Evolutionary conservation across 2,329 filamentous ascomycete species (phyloP), one percentile per base, ranked within the genome.

Genomic region (Sodiomyces alkalinus): DNA sequence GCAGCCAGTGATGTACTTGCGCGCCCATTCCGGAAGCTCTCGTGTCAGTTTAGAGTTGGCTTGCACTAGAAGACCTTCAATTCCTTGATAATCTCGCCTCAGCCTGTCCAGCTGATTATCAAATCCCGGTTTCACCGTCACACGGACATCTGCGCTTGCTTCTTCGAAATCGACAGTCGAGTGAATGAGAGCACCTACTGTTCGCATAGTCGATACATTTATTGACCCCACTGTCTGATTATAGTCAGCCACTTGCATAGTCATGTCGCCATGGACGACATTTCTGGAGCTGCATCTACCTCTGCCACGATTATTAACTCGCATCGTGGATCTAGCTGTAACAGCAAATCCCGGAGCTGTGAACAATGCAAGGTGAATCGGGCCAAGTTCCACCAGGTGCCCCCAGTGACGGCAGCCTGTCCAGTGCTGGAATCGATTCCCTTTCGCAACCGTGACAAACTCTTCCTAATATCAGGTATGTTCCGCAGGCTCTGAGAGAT

Each of bases 81-180:
- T 68, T 0, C 80, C 80, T 39, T 81, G 73, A 37, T 92, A 92
- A 2, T 62, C 71, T 34, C 71, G 64, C 47, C 86, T 92, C 40
- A 87, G 62, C 14, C 69, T 60, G 44, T 98, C 90, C 1, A 98
- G 65, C 22, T 78, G 66, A 17, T 62, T 51, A 43, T 90, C 77
- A 10, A 93, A 55, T 0, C 82, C 80, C 13, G 65, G 52, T 27
- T 68, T 70, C 9, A 98, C 74, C 3, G 82, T 73, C 2, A 78
- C 80, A 15, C 80, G 73, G 31, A 71, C 68, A 37, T 78, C 70
- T 26, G 74, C 64, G 31, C 72, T 71, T 0, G 82, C 87, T 33
- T 72, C 65, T 18, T 85, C 68, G 40, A 94, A 86, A 45, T 94
- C 83, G 27, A 93, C 68, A 10, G 74, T 78, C 30, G 75, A 68